Base-by-base conservation (phyloP, 139 green algal genomes). In the Chlorella sp. region DNA sequence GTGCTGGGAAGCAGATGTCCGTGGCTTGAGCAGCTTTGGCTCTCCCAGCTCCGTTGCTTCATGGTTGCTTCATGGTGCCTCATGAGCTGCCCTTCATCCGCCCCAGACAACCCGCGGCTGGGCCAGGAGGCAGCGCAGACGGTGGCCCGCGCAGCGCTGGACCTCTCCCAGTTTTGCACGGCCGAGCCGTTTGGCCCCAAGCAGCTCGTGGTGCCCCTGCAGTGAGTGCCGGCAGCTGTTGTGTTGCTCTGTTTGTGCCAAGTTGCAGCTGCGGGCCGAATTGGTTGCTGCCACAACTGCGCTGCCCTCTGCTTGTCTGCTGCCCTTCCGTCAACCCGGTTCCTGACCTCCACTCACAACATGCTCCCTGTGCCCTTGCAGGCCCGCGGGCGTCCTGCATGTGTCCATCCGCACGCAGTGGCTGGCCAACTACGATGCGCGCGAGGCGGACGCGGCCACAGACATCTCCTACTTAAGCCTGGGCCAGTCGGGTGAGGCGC, bases 121-220 rank as follows among this genome's bases (percentile, higher is more conserved):
- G 64, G 48, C 14, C 16, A 28, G 7, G 79, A 72, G 41, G 28
- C 43, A 22, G n/a, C 43, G 3, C 34, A 54, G 22, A 84, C 79
- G 2, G 64, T 84, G 64, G 62, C 79, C 24, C 75, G 75, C 5
- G 64, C 64, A 3, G 46, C 67, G 7, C n/a, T 84, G 43, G 79
- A 84, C 64, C 51, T 84, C 19, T 48, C 43, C 20, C 79, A 75
- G 44, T 84, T 84, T n/a, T 84, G 79, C 79, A 30, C n/a, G 30
- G 40, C 79, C 1, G 79, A 84, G 64, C 64, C 79, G 11, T 65
- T 84, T 28, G 79, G 79, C 3, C 79, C 79, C 64, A 75, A 84
- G 64, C 79, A 84, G 79, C 79, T 84, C 20, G 64, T 76, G 14
- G 16, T 84, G 20, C 79, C 43, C 32, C 64, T 84, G 62, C 62